Conservation (phyloP, 305 asterid genomes). For the Salvia sclarea region DNA sequence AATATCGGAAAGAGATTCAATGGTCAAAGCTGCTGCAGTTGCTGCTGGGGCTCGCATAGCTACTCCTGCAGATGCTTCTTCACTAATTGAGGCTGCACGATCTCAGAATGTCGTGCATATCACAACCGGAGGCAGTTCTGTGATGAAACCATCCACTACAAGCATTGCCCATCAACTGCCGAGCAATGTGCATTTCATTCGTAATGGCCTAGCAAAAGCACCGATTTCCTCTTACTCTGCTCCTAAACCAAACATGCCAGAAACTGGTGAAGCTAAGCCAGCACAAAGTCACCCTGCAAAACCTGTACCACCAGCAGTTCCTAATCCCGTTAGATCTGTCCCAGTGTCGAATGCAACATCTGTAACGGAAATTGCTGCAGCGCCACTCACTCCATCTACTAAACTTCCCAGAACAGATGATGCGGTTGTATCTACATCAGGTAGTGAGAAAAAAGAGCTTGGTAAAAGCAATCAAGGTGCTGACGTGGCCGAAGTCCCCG, state of each 20-base stretch:
- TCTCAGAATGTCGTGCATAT: constrained; percentile 66
- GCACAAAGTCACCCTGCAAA: constrained; percentile 40
- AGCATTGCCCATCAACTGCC: constrained; percentile 61
- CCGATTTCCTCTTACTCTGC: constrained; percentile 49
- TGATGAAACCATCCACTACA: constrained; percentile 46
- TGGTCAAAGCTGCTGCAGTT: constrained; percentile 81
- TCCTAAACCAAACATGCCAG: constrained; percentile 44
- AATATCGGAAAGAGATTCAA: constrained; percentile 49
- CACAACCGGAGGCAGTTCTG: constrained; percentile 52
- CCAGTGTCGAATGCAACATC: constrained; percentile 33
- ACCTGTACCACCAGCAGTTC: constrained; percentile 39
- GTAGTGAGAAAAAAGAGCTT: constrained; percentile 30
- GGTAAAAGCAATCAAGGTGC: constrained; percentile 38
- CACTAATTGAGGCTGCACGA: constrained; percentile 58
- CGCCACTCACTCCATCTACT: constrained; percentile 31
- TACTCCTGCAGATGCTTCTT: constrained; percentile 62
- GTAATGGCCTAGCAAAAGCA: constrained; percentile 64
- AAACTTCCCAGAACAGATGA: constrained; percentile 30
- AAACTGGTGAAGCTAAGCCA: constrained; percentile 42
- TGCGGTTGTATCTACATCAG: constrained; percentile 32
- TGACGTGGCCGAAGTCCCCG: constrained; percentile 16
- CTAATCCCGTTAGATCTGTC: constrained; percentile 31
- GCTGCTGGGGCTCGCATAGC: constrained; percentile 84
- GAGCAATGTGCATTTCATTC: constrained; percentile 86
- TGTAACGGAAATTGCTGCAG: constrained; percentile 31